Percentiles rank a stretch among this genome's conserved stretches.
These are phyloP conservation scores for Colletotrichum sp. DNA, from an alignment of 2,329 filamentous ascomycete species.

Conservation along the genomic window DNA sequence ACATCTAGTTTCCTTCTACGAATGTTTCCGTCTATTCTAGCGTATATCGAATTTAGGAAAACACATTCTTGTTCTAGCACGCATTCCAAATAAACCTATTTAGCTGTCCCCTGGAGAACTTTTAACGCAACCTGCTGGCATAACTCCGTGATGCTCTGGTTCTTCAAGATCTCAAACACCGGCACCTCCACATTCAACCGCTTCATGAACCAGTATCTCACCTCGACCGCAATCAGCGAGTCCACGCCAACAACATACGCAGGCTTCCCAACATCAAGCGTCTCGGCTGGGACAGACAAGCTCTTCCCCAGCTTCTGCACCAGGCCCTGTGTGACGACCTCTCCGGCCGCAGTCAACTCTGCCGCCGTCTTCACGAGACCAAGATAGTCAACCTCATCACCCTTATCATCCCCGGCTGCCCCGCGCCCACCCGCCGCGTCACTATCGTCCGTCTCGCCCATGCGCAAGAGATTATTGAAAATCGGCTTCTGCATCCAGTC, in stretches of 20 bases:
- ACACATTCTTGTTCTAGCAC: accelerated
- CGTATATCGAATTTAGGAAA: not conserved
- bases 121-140: not conserved
- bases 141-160: not conserved
- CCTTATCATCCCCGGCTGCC: not conserved
- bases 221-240: not conserved
- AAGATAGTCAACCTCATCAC: not conserved
- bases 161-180: not conserved
- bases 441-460: not conserved
- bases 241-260: conserved; percentile 3
- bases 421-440: not conserved
- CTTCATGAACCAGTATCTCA: conserved; percentile 1
- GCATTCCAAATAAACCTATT: not conserved
- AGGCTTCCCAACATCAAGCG: not conserved
- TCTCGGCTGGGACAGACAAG: not conserved
- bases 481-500: not conserved
- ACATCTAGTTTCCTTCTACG: not conserved
- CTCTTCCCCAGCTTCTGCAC: not conserved
- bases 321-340: not conserved
- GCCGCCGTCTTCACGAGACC: not conserved
- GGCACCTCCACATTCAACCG: not conserved
- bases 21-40: not conserved
- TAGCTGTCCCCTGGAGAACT: not conserved
- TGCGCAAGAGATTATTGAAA: not conserved
- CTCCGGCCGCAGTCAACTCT: not conserved